Percentiles rank a stretch among this genome's conserved stretches.
phyloP scores from a whole-genome alignment of 208 protist species.

The Trypanosoma theileri region DNA sequence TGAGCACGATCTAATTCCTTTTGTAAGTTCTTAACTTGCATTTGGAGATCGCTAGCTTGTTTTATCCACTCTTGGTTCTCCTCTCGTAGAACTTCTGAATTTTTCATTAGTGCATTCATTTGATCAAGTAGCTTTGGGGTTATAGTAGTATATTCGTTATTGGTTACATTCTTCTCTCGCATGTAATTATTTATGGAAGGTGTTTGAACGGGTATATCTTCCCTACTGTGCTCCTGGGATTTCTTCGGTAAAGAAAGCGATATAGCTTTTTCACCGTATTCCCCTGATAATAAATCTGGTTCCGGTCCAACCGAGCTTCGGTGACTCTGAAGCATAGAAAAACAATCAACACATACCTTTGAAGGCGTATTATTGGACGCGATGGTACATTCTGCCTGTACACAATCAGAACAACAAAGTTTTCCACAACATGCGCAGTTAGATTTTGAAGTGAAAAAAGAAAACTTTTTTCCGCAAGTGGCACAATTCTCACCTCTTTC shows the following conservation, averaged over 20 bases:
- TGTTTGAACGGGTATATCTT: neutral
- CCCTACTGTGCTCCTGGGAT: neutral
- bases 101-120: constrained; percentile 20
- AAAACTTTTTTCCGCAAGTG: constrained; percentile 57
- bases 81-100: constrained; percentile 30
- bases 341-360: constrained; percentile 63
- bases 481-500: constrained; percentile 41
- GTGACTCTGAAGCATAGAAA: constrained; percentile 51
- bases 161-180: neutral
- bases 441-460: constrained; percentile 43
- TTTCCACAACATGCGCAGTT: constrained; percentile 69
- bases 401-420: constrained; percentile 64
- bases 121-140: constrained; percentile 20
- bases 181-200: constrained; percentile 2
- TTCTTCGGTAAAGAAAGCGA: too few relatives aligned
- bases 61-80: constrained; percentile 36
- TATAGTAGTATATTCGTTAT: constrained; percentile 1
- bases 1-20: constrained; percentile 3
- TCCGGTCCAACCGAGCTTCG: constrained; percentile 5
- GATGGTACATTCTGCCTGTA: constrained; percentile 46
- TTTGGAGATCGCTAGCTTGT: constrained; percentile 23
- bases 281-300: neutral
- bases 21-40: constrained; percentile 18
- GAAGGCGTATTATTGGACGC: constrained; percentile 22
- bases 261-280: neutral